Evolutionary conservation across 306 rosid species (phyloP).

Genomic region (Lathyrus sativus): DNA sequence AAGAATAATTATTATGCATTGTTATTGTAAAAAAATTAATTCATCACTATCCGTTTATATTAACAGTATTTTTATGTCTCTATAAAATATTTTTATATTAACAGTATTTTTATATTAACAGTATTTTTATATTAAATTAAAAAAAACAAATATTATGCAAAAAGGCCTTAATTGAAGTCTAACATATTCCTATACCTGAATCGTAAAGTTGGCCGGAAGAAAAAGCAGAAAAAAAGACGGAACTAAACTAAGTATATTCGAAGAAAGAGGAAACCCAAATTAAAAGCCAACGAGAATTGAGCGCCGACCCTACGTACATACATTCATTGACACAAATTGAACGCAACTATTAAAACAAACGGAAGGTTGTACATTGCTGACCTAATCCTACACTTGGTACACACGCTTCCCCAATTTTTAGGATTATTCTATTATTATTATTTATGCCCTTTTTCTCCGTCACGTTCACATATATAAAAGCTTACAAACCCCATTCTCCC

Average conservation of each 20-base stretch:
- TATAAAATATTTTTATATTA: too few relatives aligned
- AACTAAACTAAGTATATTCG: not conserved
- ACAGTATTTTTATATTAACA: too few relatives aligned
- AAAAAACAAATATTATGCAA: too few relatives aligned
- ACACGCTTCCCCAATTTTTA: not conserved
- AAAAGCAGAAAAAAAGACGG: not conserved
- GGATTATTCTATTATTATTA: not conserved
- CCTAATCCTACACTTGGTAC: conserved; percentile 28
- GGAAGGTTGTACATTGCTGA: conserved; percentile 45
- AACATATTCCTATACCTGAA: too few relatives aligned
- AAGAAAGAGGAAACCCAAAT: not conserved
- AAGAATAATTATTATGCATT: too few relatives aligned
- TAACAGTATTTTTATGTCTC: too few relatives aligned
- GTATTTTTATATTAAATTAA: too few relatives aligned
- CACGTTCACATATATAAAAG: conserved; percentile 36
- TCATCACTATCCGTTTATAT: too few relatives aligned
- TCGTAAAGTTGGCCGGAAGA: not conserved
- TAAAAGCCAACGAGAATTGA: conserved; percentile 16
- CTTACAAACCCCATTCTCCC: conserved; percentile 19
- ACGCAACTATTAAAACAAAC: not conserved
- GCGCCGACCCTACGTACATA: not conserved
- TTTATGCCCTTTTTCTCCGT: conserved; percentile 4
- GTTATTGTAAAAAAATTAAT: too few relatives aligned
- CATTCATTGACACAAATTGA: not conserved
- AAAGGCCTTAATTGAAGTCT: too few relatives aligned